Conservation (phyloP, 805 yeast species). For the Naumovozyma dairenensis region DNA sequence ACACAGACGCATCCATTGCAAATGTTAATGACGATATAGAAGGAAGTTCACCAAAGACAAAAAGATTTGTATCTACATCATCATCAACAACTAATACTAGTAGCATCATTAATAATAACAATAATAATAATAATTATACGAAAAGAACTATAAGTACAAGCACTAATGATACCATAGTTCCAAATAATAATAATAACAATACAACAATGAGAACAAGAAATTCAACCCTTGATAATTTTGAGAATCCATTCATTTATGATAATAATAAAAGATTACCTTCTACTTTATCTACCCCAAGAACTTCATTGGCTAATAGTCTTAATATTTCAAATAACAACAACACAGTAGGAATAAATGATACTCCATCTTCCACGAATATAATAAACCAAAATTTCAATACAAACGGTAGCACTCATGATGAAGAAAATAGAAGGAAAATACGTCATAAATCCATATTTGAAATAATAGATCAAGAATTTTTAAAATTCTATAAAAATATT, state of each 20-base stretch:
- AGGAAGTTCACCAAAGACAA: not conserved
- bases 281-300: not conserved
- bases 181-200: not conserved
- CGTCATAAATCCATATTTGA: conserved; percentile 7
- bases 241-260: not conserved
- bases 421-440: conserved; percentile 21
- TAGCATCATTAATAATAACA: not conserved
- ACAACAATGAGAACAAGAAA: not conserved
- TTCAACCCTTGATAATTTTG: not conserved
- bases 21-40: not conserved
- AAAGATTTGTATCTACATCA: no score
- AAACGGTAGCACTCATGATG: conserved; percentile 2
- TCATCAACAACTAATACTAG: conserved; percentile 1
- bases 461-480: conserved; percentile 22
- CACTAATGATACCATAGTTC: conserved; percentile 10
- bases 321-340: no score
- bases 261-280: conserved; percentile 1
- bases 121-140: not conserved
- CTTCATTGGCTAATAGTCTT: not conserved
- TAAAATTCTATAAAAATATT: conserved; percentile 23
- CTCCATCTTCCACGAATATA: no score
- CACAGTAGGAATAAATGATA: not conserved
- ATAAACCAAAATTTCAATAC: not conserved
- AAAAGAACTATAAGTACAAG: conserved; percentile 12
- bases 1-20: not conserved